Base-by-base conservation (phyloP, 2,329 filamentous ascomycete species). In the Esteya vermicola region DNA sequence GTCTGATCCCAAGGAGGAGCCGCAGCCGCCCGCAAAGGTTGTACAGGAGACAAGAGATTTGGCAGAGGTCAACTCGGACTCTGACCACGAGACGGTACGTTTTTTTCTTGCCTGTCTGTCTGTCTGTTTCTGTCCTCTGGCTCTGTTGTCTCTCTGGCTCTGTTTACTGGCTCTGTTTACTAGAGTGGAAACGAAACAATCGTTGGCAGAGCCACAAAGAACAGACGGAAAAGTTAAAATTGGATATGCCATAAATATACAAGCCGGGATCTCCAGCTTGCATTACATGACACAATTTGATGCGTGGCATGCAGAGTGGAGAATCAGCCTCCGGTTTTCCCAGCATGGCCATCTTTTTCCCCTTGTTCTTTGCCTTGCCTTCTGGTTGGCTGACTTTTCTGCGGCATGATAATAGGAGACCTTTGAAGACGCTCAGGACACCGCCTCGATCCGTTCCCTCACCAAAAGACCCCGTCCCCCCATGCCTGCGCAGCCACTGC, bases 341-440 rank as follows among this genome's bases (percentile, higher is more conserved):
- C 25, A 18, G 23, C 25, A 6, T 16, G 26, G 4, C 16, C 14
- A 16, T 16, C 6, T 10, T 6, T 27, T 33, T 13, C 7, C 14
- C 26, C 27, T n/a, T 27, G 20, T 19, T 19, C 25, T 28, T 18
- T 27, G 22, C 35, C 19, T 33, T 39, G 23, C 37, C 14, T 14
- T n/a, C 6, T 33, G 28, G 27, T 27, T 40, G 35, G 40, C 41
- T 47, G 30, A 43, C 43, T 26, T 26, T 36, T 22, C 38, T 20
- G 22, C n/a, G 14, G 5, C 6, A 12, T 6, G 22, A n/a, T 16
- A 25, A 33, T 48, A 85, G 79, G 80, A 88, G 52, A 73, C 72
- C 14, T 93, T 93, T 53, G 85, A 93, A 62, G 85, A 94, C 66
- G 85, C 84, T 41, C 64, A 75, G 50, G 81, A 84, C 57, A 72